Percentiles rank a stretch among this genome's conserved stretches.
phyloP scores from a whole-genome alignment of 257 asterid genomes.

The Nicotiana tomentosiformis region DNA sequence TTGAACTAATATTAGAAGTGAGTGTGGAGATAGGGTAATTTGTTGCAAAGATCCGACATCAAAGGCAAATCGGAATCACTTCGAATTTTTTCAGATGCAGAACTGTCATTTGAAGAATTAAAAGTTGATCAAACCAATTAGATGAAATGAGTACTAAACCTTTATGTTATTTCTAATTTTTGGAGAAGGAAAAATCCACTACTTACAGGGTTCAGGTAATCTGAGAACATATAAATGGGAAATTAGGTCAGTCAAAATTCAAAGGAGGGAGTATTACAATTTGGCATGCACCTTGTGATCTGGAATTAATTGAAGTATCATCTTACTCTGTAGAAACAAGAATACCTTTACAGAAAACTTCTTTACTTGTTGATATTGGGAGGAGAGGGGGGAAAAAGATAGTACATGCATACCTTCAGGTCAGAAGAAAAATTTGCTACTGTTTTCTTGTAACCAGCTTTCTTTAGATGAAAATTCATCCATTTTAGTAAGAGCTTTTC shows the following conservation, averaged over 20 bases:
- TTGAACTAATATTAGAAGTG: not conserved
- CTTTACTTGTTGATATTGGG: not conserved
- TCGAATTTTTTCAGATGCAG: not conserved
- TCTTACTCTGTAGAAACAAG: not conserved
- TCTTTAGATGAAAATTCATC: constrained; percentile 97
- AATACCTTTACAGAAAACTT: not conserved
- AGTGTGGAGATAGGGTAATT: not conserved
- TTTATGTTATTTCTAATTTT: not conserved
- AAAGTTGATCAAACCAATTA: not conserved
- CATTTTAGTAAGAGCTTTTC: constrained; percentile 86
- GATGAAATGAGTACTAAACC: not conserved
- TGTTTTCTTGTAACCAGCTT: constrained; percentile 79
- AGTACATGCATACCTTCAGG: constrained; percentile 48
- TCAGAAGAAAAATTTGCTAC: constrained; percentile 91
- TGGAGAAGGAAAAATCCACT: not conserved
- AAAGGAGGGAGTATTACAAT: not conserved
- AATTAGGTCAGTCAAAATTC: not conserved
- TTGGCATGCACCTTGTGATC: not conserved
- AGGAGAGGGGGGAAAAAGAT: not conserved
- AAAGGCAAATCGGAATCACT: not conserved
- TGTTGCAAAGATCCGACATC: not conserved
- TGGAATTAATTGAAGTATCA: not conserved
- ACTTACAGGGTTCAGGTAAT: not conserved
- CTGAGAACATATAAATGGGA: not conserved
- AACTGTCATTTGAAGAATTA: not conserved